A percentile compares a stretch with the other conserved stretches of the same genome.
phyloP scores from a whole-genome alignment of 1,139 yeast species.

The Saccharomyces hybrid region DNA sequence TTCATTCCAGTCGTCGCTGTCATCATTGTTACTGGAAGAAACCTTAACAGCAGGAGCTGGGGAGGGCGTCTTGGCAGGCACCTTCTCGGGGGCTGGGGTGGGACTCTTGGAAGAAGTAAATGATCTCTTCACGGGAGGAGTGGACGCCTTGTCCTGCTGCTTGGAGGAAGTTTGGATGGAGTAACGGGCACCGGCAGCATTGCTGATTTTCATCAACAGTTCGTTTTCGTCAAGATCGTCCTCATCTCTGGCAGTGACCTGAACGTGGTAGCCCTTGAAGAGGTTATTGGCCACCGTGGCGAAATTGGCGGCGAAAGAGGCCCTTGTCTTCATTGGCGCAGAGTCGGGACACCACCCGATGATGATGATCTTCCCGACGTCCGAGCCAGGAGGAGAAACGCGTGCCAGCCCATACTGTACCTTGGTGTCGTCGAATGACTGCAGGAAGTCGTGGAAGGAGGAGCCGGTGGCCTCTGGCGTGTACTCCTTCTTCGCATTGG shows the following conservation, averaged over 20 bases:
- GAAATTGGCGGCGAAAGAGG: slow-evolving; percentile 68
- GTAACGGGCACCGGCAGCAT: slow-evolving; percentile 95
- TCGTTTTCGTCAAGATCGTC: slow-evolving; percentile 82
- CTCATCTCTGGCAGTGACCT: slow-evolving; percentile 85
- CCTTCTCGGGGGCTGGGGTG: neutral
- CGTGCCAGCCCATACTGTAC: slow-evolving; percentile 88
- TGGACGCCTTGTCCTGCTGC: slow-evolving; percentile 41
- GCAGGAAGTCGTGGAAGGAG: slow-evolving; percentile 68
- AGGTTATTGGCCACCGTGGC: slow-evolving; percentile 58
- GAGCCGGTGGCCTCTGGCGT: slow-evolving; percentile 51
- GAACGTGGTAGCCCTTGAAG: slow-evolving; percentile 83
- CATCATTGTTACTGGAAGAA: slow-evolving; percentile 21
- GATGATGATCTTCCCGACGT: slow-evolving; percentile 71
- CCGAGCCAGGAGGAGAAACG: slow-evolving; percentile 83
- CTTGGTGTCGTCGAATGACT: slow-evolving; percentile 71
- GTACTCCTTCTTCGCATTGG: slow-evolving; percentile 49
- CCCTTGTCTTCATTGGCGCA: slow-evolving; percentile 63
- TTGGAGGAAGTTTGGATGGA: slow-evolving; percentile 46
- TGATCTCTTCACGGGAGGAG: slow-evolving; percentile 15
- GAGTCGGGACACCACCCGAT: slow-evolving; percentile 94
- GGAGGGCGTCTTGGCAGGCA: slow-evolving; percentile 36
- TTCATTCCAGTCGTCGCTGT: slow-evolving; percentile 56
- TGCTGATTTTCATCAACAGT: slow-evolving; percentile 65
- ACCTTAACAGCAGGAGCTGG: slow-evolving; percentile 4
- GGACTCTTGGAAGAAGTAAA: neutral